These are phyloP conservation scores for Candida hungchunana DNA, from an alignment of 805 yeast species.

Conservation along the genomic window DNA sequence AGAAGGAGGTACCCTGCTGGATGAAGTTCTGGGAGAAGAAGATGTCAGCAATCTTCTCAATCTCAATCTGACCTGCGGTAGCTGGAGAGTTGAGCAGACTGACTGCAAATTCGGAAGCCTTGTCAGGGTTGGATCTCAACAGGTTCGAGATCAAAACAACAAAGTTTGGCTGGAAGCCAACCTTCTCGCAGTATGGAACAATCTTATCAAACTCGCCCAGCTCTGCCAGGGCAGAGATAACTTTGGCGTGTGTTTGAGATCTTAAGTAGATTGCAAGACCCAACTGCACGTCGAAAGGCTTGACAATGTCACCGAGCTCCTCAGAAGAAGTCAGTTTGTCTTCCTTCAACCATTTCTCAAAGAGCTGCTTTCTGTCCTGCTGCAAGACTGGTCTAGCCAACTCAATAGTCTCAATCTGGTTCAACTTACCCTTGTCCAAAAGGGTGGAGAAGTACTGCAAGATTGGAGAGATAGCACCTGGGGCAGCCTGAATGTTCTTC, in stretches of 20 bases:
- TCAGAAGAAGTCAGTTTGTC: constrained; percentile 94
- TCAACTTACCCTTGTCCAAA: constrained; percentile 87
- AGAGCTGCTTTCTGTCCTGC: constrained; percentile 88
- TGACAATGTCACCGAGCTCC: constrained; percentile 94
- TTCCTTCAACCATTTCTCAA: constrained; percentile 95
- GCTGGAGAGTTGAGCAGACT: constrained; percentile 68
- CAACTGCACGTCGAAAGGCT: constrained; percentile 77
- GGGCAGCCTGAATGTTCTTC: constrained; percentile 85
- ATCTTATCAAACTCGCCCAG: constrained; percentile 95
- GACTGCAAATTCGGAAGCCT: constrained; percentile 95
- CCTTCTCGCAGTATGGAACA: constrained; percentile 88
- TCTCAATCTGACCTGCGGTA: constrained; percentile 55
- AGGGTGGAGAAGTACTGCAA: constrained; percentile 87
- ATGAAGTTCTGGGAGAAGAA: constrained; percentile 91
- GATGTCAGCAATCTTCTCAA: constrained; percentile 87
- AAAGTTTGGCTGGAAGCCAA: constrained; percentile 84
- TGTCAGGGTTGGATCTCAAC: constrained; percentile 92
- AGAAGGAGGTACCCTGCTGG: constrained; percentile 97
- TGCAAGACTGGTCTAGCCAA: constrained; percentile 93
- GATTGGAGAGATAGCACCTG: constrained; percentile 93
- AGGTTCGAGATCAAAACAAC: constrained; percentile 85
- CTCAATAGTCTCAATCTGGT: constrained; percentile 90
- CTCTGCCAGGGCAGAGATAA: constrained; percentile 88
- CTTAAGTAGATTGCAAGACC: constrained; percentile 90
- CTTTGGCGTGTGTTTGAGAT: constrained; percentile 80